Evolutionary conservation across 495 filamentous ascomycete genomes (phyloP), one percentile per base, ranked within the genome.

Genomic region (Penicillium pulvis): DNA sequence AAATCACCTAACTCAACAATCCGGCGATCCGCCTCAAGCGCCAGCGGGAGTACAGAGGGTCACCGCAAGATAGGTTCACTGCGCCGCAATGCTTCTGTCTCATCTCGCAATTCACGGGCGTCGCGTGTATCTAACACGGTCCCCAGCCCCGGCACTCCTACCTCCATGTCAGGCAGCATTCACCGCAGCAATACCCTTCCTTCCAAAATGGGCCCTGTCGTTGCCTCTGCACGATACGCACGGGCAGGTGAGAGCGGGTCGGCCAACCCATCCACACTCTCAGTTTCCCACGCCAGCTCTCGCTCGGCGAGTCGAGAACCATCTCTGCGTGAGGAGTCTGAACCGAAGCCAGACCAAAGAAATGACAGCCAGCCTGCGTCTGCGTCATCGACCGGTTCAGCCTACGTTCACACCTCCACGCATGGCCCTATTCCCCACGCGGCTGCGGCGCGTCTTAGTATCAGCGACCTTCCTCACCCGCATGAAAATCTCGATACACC

Each of bases 141-240:
- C 30, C 85, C 88, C 4, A 92, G 86, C 55, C 90, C 91, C 4
- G 83, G 81, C 10, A 91, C 88, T 47, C 89, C 90, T 9, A 81
- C 84, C 2, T 81, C 83, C 8, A 69, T 73, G 19, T 76, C 75
- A 45, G 76, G 76, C 6, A 79, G 83, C 59, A 81, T 98, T 39
- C 87, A 89, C 58, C 82, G 94, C 63, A 97, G 93, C 74, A 98
- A 98, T 72, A 98, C 94, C 9, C 75, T 97, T 17, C 94, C 94
- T n/a, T 93, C 92, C 2, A 94, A 95, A 70, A 90, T 86, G 75
- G 92, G 93, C 1, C 90, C 93, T 17, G 86, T 81, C 12, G 63
- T 93, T 24, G 75, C 81, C 19, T 76, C 82, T 31, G 81, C 86
- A 24, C 74, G 85, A 6, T 82, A 83, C 55, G 71, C 78, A 49